These are phyloP conservation scores for Fusarium piperis DNA, from an alignment of 2,329 filamentous ascomycete genomes.

Conservation along the genomic window DNA sequence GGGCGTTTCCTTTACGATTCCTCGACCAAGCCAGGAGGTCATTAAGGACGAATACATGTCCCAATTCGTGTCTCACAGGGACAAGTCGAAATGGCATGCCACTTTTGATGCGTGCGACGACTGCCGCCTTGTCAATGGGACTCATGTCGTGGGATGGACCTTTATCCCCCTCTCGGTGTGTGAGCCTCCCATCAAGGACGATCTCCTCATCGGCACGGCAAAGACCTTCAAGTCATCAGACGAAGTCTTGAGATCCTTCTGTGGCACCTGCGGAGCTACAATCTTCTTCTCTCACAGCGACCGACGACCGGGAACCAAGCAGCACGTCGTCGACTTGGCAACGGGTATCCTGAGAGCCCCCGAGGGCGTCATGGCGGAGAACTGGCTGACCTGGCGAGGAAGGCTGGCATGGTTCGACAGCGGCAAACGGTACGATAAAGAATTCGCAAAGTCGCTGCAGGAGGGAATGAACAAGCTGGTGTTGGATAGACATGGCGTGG, in stretches of 20 bases:
- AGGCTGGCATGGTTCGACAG: slow-evolving; percentile 46
- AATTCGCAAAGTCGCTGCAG: slow-evolving; percentile 48
- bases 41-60: slow-evolving; percentile 44
- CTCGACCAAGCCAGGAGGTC: slow-evolving; percentile 49
- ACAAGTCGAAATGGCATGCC: slow-evolving; percentile 55
- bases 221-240: slow-evolving; percentile 54
- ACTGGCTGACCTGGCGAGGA: slow-evolving; percentile 59
- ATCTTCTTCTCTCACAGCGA: slow-evolving; percentile 48
- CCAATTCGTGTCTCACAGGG: slow-evolving; percentile 48
- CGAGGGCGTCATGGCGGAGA: slow-evolving; percentile 54
- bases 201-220: slow-evolving; percentile 55
- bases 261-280: slow-evolving; percentile 57
- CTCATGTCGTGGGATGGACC: slow-evolving; percentile 55
- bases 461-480: slow-evolving; percentile 53
- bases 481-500: slow-evolving; percentile 47
- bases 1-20: slow-evolving; percentile 58
- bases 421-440: slow-evolving; percentile 50
- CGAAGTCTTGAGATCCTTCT: slow-evolving; percentile 55
- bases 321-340: slow-evolving; percentile 54
- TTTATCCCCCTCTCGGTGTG: slow-evolving; percentile 51
- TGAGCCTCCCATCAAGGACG: slow-evolving; percentile 49
- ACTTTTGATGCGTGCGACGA: slow-evolving; percentile 55
- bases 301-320: slow-evolving; percentile 42
- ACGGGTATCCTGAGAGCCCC: slow-evolving; percentile 56
- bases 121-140: slow-evolving; percentile 55